phyloP scores from a whole-genome alignment of 176 grass and related monocot genomes.

The Juncus effusus region DNA sequence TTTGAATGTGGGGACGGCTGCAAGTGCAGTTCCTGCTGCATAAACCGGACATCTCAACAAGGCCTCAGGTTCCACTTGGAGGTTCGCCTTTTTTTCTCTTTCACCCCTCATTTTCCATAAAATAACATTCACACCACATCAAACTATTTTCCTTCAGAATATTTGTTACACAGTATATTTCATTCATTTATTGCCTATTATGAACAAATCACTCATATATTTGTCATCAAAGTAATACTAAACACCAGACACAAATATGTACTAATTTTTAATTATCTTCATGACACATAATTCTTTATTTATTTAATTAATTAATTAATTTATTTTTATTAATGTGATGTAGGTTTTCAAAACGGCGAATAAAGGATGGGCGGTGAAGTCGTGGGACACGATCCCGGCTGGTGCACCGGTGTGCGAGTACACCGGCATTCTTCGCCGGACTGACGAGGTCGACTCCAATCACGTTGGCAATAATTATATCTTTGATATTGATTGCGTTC shows the following conservation, averaged over 20 bases:
- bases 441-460: conserved; percentile 54
- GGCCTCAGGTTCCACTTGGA: conserved; percentile 76
- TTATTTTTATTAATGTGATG: conserved; percentile 5
- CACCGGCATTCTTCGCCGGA: conserved; percentile 53
- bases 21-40: conserved; percentile 51
- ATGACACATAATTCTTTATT: no score
- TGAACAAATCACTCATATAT: no score
- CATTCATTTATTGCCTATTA: no score
- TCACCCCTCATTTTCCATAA: no score
- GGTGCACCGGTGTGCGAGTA: conserved; percentile 94
- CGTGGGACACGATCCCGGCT: conserved; percentile 85
- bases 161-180: no score
- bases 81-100: conserved; percentile 40
- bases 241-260: no score
- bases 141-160: no score
- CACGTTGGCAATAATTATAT: conserved; percentile 62
- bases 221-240: no score
- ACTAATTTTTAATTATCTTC: no score
- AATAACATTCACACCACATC: no score
- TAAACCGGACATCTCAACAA: conserved; percentile 85
- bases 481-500: conserved; percentile 89
- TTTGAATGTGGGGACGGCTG: conserved; percentile 85
- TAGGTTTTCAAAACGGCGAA: conserved; percentile 77
- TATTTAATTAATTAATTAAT: no score
- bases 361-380: conserved; percentile 89